phyloP scores from a whole-genome alignment of 2,329 filamentous ascomycete species.

The Aspergillus aculeatinus region DNA sequence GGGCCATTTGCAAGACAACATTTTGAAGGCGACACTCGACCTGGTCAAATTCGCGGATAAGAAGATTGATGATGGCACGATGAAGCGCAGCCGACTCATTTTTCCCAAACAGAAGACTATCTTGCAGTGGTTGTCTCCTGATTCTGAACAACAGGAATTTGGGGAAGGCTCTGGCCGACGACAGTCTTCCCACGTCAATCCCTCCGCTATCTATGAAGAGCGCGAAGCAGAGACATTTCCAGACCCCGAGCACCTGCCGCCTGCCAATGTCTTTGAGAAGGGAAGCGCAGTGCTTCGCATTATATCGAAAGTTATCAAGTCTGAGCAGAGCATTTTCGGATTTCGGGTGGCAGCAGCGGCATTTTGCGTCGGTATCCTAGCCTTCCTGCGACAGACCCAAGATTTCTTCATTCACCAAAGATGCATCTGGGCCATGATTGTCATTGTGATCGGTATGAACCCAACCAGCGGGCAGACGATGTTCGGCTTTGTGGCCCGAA shows the following conservation, averaged over 20 bases:
- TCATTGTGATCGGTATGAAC: slow-evolving; percentile 69
- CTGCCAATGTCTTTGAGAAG: slow-evolving; percentile 59
- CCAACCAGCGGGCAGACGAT: slow-evolving; percentile 66
- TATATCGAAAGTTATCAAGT: slow-evolving; percentile 60
- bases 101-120: slow-evolving; percentile 61
- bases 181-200: slow-evolving; percentile 19
- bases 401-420: slow-evolving; percentile 66
- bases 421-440: slow-evolving; percentile 74
- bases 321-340: slow-evolving; percentile 65
- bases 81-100: slow-evolving; percentile 61
- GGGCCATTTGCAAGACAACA: slow-evolving; percentile 62
- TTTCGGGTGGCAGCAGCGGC: slow-evolving; percentile 70
- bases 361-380: slow-evolving; percentile 67
- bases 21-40: slow-evolving; percentile 59
- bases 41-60: slow-evolving; percentile 66
- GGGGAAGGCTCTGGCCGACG: slow-evolving; percentile 8
- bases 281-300: slow-evolving; percentile 59
- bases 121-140: slow-evolving; percentile 56
- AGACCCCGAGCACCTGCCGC: slow-evolving; percentile 71
- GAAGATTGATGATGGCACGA: slow-evolving; percentile 62
- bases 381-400: slow-evolving; percentile 63
- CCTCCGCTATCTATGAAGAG: slow-evolving; percentile 55
- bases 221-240: slow-evolving; percentile 41
- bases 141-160: slow-evolving; percentile 9
- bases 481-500: slow-evolving; percentile 65